A percentile compares a stretch with the other conserved stretches of the same genome.
These are phyloP conservation scores for Melaleuca quinquenervia DNA, from an alignment of 345 rosid genomes.

Conservation along the genomic window DNA sequence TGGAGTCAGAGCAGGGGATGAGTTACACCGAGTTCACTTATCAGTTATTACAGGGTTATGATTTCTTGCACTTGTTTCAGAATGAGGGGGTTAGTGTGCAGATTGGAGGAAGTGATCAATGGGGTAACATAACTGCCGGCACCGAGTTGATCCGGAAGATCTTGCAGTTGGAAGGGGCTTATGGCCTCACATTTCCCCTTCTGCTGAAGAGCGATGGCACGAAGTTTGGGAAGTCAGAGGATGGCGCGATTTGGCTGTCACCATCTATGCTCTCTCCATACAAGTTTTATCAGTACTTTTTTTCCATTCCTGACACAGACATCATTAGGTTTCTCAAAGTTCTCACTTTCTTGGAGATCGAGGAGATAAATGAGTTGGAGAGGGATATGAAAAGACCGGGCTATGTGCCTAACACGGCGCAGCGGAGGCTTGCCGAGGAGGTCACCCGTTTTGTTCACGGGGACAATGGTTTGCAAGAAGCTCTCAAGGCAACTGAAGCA, in stretches of 20 bases:
- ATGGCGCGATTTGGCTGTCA: conserved; percentile 93
- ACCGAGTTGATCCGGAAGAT: conserved; percentile 80
- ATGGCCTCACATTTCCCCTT: conserved; percentile 88
- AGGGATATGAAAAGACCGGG: conserved; percentile 57
- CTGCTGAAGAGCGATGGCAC: conserved; percentile 81
- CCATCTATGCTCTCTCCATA: conserved; percentile 71
- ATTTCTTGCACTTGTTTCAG: conserved; percentile 56
- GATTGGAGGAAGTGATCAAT: conserved; percentile 97
- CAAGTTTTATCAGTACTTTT: conserved; percentile 90
- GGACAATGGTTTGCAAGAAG: conserved; percentile 80
- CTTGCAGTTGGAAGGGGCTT: conserved; percentile 63
- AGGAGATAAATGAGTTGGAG: conserved; percentile 55
- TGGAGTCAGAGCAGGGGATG: conserved; percentile 93
- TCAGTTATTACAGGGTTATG: conserved; percentile 90
- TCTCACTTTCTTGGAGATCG: conserved; percentile 65
- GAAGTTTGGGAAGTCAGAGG: conserved; percentile 96
- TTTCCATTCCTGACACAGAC: conserved; percentile 82
- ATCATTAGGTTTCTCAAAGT: conserved; percentile 66
- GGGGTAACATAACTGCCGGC: conserved; percentile 97
- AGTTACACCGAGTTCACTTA: conserved; percentile 90
- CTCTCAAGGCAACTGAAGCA: conserved; percentile 85
- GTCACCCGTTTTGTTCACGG: conserved; percentile 91
- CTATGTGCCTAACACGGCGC: conserved; percentile 61
- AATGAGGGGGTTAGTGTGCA: conserved; percentile 76
- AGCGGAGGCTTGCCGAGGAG: conserved; percentile 79